Evolutionary conservation across 192 early-diverging fungal species (phyloP), one percentile per base, ranked within the genome.

Genomic region (Umbelopsis isabellina): DNA sequence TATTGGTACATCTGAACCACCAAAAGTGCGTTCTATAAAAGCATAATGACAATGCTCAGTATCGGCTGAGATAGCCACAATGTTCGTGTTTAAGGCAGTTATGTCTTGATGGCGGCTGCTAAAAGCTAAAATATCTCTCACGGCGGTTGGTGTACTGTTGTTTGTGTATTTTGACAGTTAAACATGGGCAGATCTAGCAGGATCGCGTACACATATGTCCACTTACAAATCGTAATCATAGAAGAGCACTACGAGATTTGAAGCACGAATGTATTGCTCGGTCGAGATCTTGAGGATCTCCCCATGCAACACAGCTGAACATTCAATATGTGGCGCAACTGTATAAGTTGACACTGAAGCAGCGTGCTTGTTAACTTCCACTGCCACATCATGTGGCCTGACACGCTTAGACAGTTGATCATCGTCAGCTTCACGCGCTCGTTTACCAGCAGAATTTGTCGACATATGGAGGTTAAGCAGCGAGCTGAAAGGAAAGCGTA

Each of bases 171-270:
- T 61, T 18, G 18, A 25, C 55, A 7, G 30, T 61, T 61, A 41
- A 41, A 41, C 37, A 1, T 41, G 5, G 6, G 37, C 37, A 41
- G 27, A 30, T 4, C 30, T 18, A 61, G 11, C 25, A n/a, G 18
- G 30, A 4, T 18, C 27, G 33, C 25, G 13, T 37, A 13, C 30
- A 35, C 27, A 16, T 23, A 47, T 4, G n/a, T 27, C 23, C 25
- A 61, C 55, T 22, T 69, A 74, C 73, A 67, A 69, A 47, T 74
- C 66, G 18, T 48, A 50, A 11, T 51, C 67, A 49, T 65, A 76
- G 50, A 76, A 76, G 16, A 72, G 67, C 23, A 76, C 47, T 0
- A 76, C 71, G 44, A 37, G n/a, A 37, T 46, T 48, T 8, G 21
- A 66, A 3, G 5, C 11, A 2, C 45, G 13, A 37, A 48, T 2